Evolutionary conservation across 2,329 filamentous ascomycete species (phyloP).

Genomic region (Ophiostoma ulmi): DNA sequence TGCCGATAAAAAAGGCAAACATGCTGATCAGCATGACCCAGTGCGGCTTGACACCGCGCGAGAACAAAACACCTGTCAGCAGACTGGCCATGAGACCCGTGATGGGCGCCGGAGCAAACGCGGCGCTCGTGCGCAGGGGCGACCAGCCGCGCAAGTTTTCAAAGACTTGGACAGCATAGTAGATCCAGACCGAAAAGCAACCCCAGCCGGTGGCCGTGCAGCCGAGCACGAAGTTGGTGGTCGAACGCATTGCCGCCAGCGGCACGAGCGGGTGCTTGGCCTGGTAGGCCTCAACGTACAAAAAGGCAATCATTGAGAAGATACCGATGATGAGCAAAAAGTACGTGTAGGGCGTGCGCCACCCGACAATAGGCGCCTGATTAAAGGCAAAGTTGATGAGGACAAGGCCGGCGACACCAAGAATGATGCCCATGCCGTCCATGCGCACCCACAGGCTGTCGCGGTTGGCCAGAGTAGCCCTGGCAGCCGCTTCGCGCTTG

Average conservation of each 20-base stretch:
- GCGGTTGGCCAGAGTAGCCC: neutral
- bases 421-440: slow-evolving; percentile 30
- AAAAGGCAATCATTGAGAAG: slow-evolving; percentile 46
- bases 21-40: slow-evolving; percentile 44
- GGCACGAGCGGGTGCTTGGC: slow-evolving; percentile 48
- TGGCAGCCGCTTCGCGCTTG: neutral
- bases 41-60: slow-evolving; percentile 36
- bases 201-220: slow-evolving; percentile 43
- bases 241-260: slow-evolving; percentile 41
- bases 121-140: slow-evolving; percentile 43
- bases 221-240: slow-evolving; percentile 46
- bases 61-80: slow-evolving; percentile 41
- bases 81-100: slow-evolving; percentile 44
- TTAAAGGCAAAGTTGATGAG: slow-evolving; percentile 57
- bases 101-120: slow-evolving; percentile 43
- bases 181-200: slow-evolving; percentile 41
- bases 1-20: slow-evolving; percentile 41
- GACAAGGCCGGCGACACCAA: slow-evolving; percentile 47
- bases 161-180: slow-evolving; percentile 39
- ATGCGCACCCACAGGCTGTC: slow-evolving; percentile 31
- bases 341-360: slow-evolving; percentile 48
- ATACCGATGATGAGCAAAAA: slow-evolving; percentile 48
- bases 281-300: slow-evolving; percentile 43
- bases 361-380: slow-evolving; percentile 50
- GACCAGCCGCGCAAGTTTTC: slow-evolving; percentile 35